Evolutionary conservation across 2,329 filamentous ascomycete genomes (phyloP).

Genomic region (Colletotrichum godetiae): DNA sequence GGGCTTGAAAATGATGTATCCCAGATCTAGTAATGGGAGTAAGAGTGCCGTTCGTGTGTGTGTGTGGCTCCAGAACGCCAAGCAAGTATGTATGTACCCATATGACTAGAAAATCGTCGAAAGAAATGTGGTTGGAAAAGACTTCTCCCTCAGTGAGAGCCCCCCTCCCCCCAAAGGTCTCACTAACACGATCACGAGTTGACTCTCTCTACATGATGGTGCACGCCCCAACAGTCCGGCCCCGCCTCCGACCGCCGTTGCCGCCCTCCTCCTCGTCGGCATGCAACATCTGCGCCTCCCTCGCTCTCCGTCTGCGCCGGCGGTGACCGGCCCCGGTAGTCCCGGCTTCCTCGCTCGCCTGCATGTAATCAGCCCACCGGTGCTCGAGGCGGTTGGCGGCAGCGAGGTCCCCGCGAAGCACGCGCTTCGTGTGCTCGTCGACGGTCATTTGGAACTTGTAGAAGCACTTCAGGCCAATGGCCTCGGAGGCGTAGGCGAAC

Average conservation of each 20-base stretch:
- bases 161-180: too few species aligned
- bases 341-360: conserved; percentile 86
- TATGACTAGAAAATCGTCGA: background rate
- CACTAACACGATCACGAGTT: background rate
- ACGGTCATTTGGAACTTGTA: conserved; percentile 96
- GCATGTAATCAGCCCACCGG: conserved; percentile 96
- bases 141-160: background rate
- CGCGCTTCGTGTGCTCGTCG: conserved; percentile 90
- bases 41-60: background rate
- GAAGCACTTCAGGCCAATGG: conserved; percentile 91
- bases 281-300: conserved; percentile 84
- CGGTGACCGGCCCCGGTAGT: conserved; percentile 73
- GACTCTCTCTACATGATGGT: conserved; percentile 67
- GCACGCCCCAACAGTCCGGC: conserved; percentile 72
- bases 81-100: background rate
- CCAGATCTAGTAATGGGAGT: conserved; percentile 18
- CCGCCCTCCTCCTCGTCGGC: conserved; percentile 82
- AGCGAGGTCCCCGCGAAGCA: conserved; percentile 79
- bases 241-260: conserved; percentile 66
- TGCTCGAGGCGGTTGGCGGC: conserved; percentile 84
- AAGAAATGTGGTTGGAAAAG: background rate
- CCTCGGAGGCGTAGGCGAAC: conserved; percentile 76
- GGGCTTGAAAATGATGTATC: conserved; percentile 5
- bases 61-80: background rate
- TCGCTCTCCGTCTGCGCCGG: conserved; percentile 78